Conservation (phyloP, 2,329 filamentous ascomycete genomes). For the Verticillium nonalfalfae region DNA sequence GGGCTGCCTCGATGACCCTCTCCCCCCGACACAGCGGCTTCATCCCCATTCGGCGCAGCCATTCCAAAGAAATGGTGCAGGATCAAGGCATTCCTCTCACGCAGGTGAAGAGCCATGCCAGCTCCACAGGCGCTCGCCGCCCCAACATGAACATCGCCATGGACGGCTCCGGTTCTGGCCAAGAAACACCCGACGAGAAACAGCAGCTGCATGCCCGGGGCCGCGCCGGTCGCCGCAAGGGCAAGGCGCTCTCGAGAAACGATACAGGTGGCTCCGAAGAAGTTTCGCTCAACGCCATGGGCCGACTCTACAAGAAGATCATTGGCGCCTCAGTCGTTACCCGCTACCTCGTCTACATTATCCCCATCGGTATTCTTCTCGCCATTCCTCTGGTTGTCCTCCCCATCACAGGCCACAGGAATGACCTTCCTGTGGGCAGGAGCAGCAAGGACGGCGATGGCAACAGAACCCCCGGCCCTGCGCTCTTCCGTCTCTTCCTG, state of each 20-base stretch:
- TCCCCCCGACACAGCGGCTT: slow-evolving; percentile 37
- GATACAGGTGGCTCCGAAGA: slow-evolving; percentile 43
- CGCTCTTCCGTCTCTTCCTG: slow-evolving; percentile 56
- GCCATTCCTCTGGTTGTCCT: slow-evolving; percentile 56
- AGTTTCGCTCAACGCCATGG: slow-evolving; percentile 56
- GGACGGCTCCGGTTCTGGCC: slow-evolving; percentile 25
- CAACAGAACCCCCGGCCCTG: slow-evolving; percentile 26
- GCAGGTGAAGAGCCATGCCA: slow-evolving; percentile 47
- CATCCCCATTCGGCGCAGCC: slow-evolving; percentile 28
- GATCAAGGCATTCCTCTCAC: slow-evolving; percentile 47
- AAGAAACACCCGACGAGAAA: slow-evolving; percentile 36
- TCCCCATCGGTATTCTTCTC: slow-evolving; percentile 56
- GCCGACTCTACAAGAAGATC: slow-evolving; percentile 58
- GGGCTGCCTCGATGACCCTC: slow-evolving; percentile 18
- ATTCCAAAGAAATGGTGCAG: slow-evolving; percentile 23
- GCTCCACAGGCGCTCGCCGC: slow-evolving; percentile 47
- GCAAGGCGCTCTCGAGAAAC: slow-evolving; percentile 33
- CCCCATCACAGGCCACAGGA: slow-evolving; percentile 30
- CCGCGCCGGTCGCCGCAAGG: slow-evolving; percentile 44
- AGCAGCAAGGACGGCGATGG: background rate
- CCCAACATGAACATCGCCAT: slow-evolving; percentile 29
- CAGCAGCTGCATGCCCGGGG: slow-evolving; percentile 30
- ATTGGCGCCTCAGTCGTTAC: slow-evolving; percentile 57
- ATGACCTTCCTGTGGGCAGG: background rate
- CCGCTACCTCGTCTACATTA: slow-evolving; percentile 61